Percentiles rank a stretch among this genome's conserved stretches.
Evolutionary conservation across 345 rosid species (phyloP).

Genomic region (Syzygium oleosum): DNA sequence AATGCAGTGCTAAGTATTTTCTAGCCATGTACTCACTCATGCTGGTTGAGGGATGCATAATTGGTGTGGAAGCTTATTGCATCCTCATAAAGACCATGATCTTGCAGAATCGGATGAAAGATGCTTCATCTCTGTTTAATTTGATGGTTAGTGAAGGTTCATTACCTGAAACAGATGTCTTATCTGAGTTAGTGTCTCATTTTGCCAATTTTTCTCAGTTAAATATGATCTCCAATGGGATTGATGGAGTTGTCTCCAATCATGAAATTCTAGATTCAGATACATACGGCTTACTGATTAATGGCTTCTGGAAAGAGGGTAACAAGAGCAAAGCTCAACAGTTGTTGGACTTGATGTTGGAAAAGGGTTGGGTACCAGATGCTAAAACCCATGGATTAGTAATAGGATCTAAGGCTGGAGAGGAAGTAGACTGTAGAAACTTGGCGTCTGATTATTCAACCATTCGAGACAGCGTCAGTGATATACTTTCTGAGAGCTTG

Average conservation of each 20-base stretch:
- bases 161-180: slow-evolving; percentile 23
- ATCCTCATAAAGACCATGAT: slow-evolving; percentile 25
- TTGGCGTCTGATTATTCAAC: neutral
- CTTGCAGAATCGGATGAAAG: slow-evolving; percentile 8
- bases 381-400: slow-evolving; percentile 32
- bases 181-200: slow-evolving; percentile 11
- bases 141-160: slow-evolving; percentile 27
- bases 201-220: slow-evolving; percentile 18
- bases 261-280: slow-evolving; percentile 17
- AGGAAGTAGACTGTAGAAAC: slow-evolving; percentile 7
- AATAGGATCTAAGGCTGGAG: slow-evolving; percentile 18
- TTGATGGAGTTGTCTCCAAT: slow-evolving; percentile 13
- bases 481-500: slow-evolving; percentile 30
- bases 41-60: slow-evolving; percentile 28
- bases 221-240: slow-evolving; percentile 9
- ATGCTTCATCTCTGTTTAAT: slow-evolving; percentile 26
- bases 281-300: slow-evolving; percentile 22
- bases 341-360: slow-evolving; percentile 41
- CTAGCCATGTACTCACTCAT: slow-evolving; percentile 24
- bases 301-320: slow-evolving; percentile 42
- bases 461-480: slow-evolving; percentile 23
- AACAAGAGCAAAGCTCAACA: slow-evolving; percentile 14
- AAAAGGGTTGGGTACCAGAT: slow-evolving; percentile 47
- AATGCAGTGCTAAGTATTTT: slow-evolving; percentile 2
- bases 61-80: slow-evolving; percentile 30